A percentile compares a stretch with the other conserved stretches of the same genome.
Conservation (phyloP, 352 stramenopile genomes). For the Albugo laibachii region DNA sequence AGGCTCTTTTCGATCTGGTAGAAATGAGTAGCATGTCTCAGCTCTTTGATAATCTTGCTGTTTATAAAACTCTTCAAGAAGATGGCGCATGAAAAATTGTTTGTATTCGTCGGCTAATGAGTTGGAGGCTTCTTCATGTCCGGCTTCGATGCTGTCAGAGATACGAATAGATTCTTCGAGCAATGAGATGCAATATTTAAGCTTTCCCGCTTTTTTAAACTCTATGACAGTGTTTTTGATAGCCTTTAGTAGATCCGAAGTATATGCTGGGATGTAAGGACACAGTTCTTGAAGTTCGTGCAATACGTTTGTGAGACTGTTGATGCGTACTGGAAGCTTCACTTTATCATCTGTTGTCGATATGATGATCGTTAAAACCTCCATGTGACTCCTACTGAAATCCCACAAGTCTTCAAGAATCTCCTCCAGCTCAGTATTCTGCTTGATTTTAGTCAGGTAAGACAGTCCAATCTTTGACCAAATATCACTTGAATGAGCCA, state of each 20-base stretch:
- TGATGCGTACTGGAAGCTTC: background rate
- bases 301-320: slow-evolving; percentile 21
- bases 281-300: slow-evolving; percentile 54
- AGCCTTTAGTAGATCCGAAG: slow-evolving; percentile 19
- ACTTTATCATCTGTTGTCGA: background rate
- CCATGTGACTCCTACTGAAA: slow-evolving; percentile 42
- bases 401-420: slow-evolving; percentile 65
- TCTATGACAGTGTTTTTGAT: slow-evolving; percentile 26
- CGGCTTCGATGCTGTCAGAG: slow-evolving; percentile 12
- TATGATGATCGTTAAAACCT: slow-evolving; percentile 19
- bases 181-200: slow-evolving; percentile 22
- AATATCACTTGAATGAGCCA: slow-evolving; percentile 21
- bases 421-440: slow-evolving; percentile 40
- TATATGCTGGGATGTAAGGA: slow-evolving; percentile 33
- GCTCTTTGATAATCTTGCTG: slow-evolving; percentile 29
- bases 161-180: slow-evolving; percentile 36
- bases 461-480: slow-evolving; percentile 47
- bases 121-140: slow-evolving; percentile 10
- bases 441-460: slow-evolving; percentile 40
- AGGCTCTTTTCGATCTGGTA: slow-evolving; percentile 15
- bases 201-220: slow-evolving; percentile 15
- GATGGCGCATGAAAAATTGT: slow-evolving; percentile 19
- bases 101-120: slow-evolving; percentile 16
- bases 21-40: slow-evolving; percentile 32
- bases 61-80: slow-evolving; percentile 24